phyloP scores from a whole-genome alignment of 768 basidiomycete species.

The Mycena indigotica region DNA sequence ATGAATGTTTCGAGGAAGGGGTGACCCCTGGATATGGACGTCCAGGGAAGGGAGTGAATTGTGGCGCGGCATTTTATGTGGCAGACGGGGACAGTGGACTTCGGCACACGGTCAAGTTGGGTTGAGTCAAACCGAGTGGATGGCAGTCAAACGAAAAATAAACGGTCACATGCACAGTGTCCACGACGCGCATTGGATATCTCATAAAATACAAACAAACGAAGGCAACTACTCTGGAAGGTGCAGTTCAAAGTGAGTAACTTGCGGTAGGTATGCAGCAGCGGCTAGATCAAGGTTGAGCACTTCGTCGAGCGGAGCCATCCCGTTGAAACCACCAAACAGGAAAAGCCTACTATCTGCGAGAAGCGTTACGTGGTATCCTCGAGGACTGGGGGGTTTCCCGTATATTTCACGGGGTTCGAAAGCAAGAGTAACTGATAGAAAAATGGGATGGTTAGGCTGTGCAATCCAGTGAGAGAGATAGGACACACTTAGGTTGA shows the following conservation, averaged over 20 bases:
- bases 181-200: too few species aligned
- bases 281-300: constrained; percentile 84
- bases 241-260: constrained; percentile 73
- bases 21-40: too few species aligned
- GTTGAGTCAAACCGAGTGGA: too few species aligned
- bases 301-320: constrained; percentile 82
- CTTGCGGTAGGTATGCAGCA: constrained; percentile 87
- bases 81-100: too few species aligned
- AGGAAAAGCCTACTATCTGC: constrained; percentile 85
- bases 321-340: constrained; percentile 88
- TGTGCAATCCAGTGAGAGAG: background rate
- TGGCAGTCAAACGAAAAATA: too few species aligned
- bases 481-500: constrained; percentile 73
- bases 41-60: too few species aligned
- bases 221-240: constrained; percentile 17
- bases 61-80: too few species aligned
- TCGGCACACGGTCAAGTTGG: too few species aligned
- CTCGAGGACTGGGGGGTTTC: constrained; percentile 69
- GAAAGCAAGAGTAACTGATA: constrained; percentile 78
- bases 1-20: too few species aligned
- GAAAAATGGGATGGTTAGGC: background rate
- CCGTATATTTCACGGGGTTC: constrained; percentile 74
- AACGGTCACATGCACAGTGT: too few species aligned
- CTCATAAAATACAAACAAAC: too few species aligned
- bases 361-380: constrained; percentile 81